These are phyloP conservation scores for Candida pini DNA, from an alignment of 805 yeast genomes.

Conservation along the genomic window DNA sequence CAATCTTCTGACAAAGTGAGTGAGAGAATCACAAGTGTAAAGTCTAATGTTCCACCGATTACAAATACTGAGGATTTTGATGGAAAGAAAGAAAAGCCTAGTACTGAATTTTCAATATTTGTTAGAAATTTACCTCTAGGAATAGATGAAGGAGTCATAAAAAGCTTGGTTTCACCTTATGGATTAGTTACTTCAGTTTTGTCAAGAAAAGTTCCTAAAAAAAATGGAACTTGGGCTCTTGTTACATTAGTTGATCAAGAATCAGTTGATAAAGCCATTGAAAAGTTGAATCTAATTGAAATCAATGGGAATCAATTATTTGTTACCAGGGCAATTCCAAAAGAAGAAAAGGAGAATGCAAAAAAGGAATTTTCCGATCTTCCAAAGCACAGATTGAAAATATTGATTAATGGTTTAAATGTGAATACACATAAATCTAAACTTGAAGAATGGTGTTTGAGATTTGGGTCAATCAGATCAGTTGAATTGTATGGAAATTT, in stretches of 20 bases:
- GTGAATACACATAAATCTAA: constrained; percentile 14
- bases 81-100: constrained; percentile 5
- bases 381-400: constrained; percentile 20
- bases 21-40: neutral
- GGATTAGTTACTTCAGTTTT: constrained; percentile 25
- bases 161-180: constrained; percentile 24
- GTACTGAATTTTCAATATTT: constrained; percentile 26
- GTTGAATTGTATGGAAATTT: constrained; percentile 23
- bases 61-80: neutral
- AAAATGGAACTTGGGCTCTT: constrained; percentile 29
- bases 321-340: constrained; percentile 30
- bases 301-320: constrained; percentile 25
- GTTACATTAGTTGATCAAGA: constrained; percentile 23
- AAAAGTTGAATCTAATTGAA: constrained; percentile 22
- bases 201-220: constrained; percentile 23
- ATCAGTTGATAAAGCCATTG: constrained; percentile 22
- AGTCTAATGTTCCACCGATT: neutral
- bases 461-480: constrained; percentile 20
- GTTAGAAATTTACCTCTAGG: constrained; percentile 27
- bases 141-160: constrained; percentile 20
- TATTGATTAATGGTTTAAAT: constrained; percentile 23
- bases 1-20: neutral
- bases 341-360: constrained; percentile 25
- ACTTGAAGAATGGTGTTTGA: constrained; percentile 24
- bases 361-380: constrained; percentile 9